Conservation (phyloP, 1,284 basidiomycete genomes). For the Tilletia horrida region DNA sequence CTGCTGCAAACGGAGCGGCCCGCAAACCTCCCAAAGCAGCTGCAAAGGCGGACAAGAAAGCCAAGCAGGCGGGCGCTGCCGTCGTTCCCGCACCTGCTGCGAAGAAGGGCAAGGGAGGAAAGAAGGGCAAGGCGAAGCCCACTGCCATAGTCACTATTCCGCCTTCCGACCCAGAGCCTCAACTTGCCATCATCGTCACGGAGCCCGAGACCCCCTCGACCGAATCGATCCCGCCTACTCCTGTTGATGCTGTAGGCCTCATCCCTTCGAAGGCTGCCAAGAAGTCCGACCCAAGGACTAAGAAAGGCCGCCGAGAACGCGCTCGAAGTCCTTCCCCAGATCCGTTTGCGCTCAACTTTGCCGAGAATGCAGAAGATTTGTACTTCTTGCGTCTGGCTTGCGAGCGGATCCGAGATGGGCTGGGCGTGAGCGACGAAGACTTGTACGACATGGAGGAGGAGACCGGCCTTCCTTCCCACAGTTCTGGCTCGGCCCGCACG, state of each 20-base stretch:
- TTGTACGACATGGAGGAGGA: constrained; percentile 53
- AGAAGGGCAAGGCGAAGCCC: neutral
- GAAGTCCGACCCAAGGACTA: constrained; percentile 8
- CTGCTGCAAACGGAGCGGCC: neutral
- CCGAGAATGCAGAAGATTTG: constrained; percentile 85
- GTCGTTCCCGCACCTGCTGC: neutral
- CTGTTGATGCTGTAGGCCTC: neutral
- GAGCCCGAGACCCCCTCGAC: constrained; percentile 14
- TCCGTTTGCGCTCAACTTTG: constrained; percentile 63
- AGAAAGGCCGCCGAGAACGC: constrained; percentile 16
- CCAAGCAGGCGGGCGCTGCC: constrained; percentile 15
- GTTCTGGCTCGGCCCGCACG: constrained; percentile 78
- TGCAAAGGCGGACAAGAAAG: constrained; percentile 18
- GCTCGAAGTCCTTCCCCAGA: constrained; percentile 56
- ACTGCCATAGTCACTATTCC: neutral
- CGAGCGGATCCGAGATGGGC: constrained; percentile 53
- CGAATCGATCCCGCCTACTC: constrained; percentile 18
- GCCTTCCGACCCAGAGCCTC: neutral
- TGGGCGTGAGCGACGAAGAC: constrained; percentile 26
- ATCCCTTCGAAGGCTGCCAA: neutral
- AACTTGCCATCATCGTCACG: constrained; percentile 10
- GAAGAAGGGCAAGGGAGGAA: neutral
- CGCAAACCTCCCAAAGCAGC: constrained; percentile 9
- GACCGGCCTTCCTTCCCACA: constrained; percentile 57
- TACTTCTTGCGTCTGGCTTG: constrained; percentile 75